Evolutionary conservation across 75 land plant genomes (phyloP), one percentile per base, ranked within the genome.

Genomic region (Ceratopteris richardii): DNA sequence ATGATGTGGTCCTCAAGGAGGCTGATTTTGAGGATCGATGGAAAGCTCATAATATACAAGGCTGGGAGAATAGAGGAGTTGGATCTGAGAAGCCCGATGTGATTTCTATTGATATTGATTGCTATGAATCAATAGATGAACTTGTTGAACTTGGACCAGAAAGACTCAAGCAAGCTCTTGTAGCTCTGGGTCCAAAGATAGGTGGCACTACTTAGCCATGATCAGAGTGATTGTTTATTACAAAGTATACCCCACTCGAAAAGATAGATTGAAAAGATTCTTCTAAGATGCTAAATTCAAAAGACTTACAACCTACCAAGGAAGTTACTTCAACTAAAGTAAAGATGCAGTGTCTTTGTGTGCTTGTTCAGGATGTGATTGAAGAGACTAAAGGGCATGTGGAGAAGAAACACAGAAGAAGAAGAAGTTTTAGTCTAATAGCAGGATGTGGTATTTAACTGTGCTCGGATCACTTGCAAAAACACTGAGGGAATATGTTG

Each of bases 391-490:
- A 90, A 55, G 84, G 82, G 54, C 95, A 95, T 69, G 73, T 86
- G 39, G 88, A 81, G 66, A 95, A 90, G 78, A 95, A 95, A 51
- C 99, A 95, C 58, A 88, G 97, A n/a, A n/a, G n/a, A n/a, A n/a
- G n/a, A n/a, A n/a, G n/a, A n/a, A n/a, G n/a, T n/a, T n/a, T n/a
- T n/a, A n/a, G n/a, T n/a, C n/a, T n/a, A n/a, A n/a, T n/a, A n/a
- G n/a, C n/a, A n/a, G n/a, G n/a, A n/a, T n/a, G n/a, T n/a, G n/a
- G n/a, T n/a, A n/a, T n/a, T n/a, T n/a, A n/a, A n/a, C n/a, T n/a
- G n/a, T n/a, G n/a, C n/a, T n/a, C n/a, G n/a, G n/a, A n/a, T n/a
- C n/a, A n/a, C n/a, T n/a, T n/a, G n/a, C n/a, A n/a, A n/a, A n/a
- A n/a, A n/a, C n/a, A n/a, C n/a, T n/a, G n/a, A n/a, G n/a, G n/a